Evolutionary conservation across 495 filamentous ascomycete species (phyloP).

Genomic region (Penicillium tannophilum): DNA sequence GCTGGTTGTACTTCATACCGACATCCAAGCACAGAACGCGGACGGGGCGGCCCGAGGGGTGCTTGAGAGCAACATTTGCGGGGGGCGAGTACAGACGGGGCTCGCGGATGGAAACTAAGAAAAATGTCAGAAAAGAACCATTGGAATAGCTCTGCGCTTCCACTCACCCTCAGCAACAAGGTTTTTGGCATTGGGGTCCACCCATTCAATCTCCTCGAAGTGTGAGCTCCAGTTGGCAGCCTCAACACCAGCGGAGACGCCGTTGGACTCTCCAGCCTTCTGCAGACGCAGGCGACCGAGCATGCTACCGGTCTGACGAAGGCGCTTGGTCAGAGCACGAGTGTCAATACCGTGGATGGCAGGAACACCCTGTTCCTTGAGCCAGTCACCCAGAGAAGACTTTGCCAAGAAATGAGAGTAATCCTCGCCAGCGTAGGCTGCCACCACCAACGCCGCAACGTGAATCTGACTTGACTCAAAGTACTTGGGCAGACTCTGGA

Average conservation of each 20-base stretch:
- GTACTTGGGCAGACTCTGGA: slow-evolving; percentile 81
- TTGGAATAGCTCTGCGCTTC: neutral
- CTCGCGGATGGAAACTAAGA: slow-evolving; percentile 77
- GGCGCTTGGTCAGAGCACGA: slow-evolving; percentile 87
- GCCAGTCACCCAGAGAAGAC: slow-evolving; percentile 89
- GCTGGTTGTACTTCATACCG: slow-evolving; percentile 95
- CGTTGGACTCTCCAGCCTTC: slow-evolving; percentile 52
- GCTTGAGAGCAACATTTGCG: slow-evolving; percentile 65
- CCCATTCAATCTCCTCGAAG: slow-evolving; percentile 83
- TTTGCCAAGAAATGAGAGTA: slow-evolving; percentile 90
- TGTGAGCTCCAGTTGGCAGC: slow-evolving; percentile 60
- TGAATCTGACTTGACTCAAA: slow-evolving; percentile 93
- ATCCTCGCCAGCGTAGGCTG: slow-evolving; percentile 89
- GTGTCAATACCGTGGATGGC: slow-evolving; percentile 97
- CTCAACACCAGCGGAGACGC: slow-evolving; percentile 46
- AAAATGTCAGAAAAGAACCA: slow-evolving; percentile 5
- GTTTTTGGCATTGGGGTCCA: slow-evolving; percentile 88
- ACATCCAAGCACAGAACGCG: slow-evolving; percentile 93
- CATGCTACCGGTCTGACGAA: slow-evolving; percentile 94
- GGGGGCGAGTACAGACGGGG: slow-evolving; percentile 80
- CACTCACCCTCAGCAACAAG: slow-evolving; percentile 89
- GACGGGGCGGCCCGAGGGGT: slow-evolving; percentile 81
- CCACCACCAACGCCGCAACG: slow-evolving; percentile 84
- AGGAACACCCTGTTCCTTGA: slow-evolving; percentile 94
- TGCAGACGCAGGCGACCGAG: slow-evolving; percentile 84